Evolutionary conservation across 306 rosid genomes (phyloP), one percentile per base, ranked within the genome.

Genomic region (Hippophae rhamnoides): DNA sequence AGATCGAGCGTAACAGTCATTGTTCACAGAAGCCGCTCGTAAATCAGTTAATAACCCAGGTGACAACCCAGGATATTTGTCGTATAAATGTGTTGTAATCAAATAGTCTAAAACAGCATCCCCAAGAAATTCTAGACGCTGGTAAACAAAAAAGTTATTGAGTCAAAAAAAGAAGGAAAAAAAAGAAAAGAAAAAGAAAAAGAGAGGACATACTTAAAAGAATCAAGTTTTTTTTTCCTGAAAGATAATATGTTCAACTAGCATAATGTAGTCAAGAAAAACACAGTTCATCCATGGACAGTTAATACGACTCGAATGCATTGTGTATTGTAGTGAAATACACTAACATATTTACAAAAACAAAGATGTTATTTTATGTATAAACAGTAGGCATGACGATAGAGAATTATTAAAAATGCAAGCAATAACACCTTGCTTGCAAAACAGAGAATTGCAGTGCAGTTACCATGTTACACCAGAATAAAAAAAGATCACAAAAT

Each of bases 41-140:
- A 85, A 67, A 71, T 87, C 92, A 10, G 95, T 90, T 56, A 90
- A 76, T 58, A 70, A 53, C 58, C 75, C 86, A 0, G 89, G 95
- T 13, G 98, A 74, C 72, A 85, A 46, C 54, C 80, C 84, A 2
- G 89, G 96, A 76, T 85, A 74, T 69, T 76, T 67, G 6, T 71
- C 0, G 63, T 74, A 79, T 64, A 87, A 51, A 81, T 85, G 76
- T 72, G 54, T n/a, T 0, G 92, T 90, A 12, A 90, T 62, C 2
- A 83, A 81, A 65, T 79, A 83, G 74, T 90, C 96, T 49, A 90
- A 57, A 3, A 83, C 85, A 0, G 95, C 60, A 62, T 87, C 98
- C 48, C 96, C 96, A 6, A 87, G 82, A 67, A 85, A 87, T 76
- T 87, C 89, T 47, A 90, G 74, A 62, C 95, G 68, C 95, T 90